Evolutionary conservation across 805 yeast genomes (phyloP), one percentile per base, ranked within the genome.

Genomic region (Myxozyma geophila): DNA sequence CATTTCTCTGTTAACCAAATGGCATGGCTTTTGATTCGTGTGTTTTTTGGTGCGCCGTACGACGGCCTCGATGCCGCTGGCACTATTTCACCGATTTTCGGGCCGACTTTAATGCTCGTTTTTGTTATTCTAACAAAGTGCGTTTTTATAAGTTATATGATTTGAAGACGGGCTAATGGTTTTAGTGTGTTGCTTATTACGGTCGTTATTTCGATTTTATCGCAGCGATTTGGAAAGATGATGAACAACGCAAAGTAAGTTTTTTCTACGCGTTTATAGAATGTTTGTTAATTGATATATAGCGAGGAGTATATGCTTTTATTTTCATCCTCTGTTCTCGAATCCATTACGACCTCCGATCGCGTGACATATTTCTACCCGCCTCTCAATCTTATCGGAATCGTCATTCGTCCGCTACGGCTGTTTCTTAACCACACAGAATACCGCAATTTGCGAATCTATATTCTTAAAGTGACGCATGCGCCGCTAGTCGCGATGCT

Each of bases 21-120:
- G 76, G 70, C 73, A 8, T 74, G 75, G 74, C 66, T 74, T 15
- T 65, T 74, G 35, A 63, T 74, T 10, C 64, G 74, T 15, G 76
- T 75, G 35, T 74, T 74, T 44, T 74, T 75, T 60, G 77, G 77
- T 1, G 69, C 75, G 0, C 67, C 76, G 10, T 63, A 58, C 48
- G 71, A 70, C 21, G 77, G 77, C 4, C 73, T 74, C 39, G 77
- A 75, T 40, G 73, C 69, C 2, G 73, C 76, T 5, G 70, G 74
- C 9, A 37, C 54, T 17, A 74, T 74, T 10, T 67, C 73, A 15
- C 74, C 73, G 15, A 53, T 70, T 10, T 73, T 74, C 56, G 77
- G 77, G 1, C 73, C 75, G 13, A 62, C 74, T 2, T 62, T 74
- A 43, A 74, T 74, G 77, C 66, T 74, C 28, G 59, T 73, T 1